Conservation (phyloP, 768 basidiomycete species). For the Phylloporus arenicola region DNA sequence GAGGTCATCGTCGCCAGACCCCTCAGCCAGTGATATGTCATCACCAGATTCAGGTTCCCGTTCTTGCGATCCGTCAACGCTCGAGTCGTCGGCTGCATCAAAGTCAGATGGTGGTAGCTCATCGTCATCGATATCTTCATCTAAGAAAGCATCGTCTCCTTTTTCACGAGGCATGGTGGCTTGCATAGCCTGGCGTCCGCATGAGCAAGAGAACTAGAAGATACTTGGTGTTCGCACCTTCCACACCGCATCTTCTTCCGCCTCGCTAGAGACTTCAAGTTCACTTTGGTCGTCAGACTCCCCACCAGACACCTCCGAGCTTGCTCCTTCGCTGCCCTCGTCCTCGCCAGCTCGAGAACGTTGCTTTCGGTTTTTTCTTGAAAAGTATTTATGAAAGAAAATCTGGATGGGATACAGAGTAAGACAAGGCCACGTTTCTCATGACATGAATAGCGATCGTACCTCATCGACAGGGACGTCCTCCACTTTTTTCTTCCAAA, state of each 20-base stretch:
- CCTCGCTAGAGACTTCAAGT: slow-evolving; percentile 40
- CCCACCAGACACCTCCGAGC: slow-evolving; percentile 19
- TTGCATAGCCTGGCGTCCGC: slow-evolving; percentile 69
- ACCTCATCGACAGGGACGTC: slow-evolving; percentile 89
- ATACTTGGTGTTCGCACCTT: slow-evolving; percentile 48
- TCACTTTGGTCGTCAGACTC: slow-evolving; percentile 19
- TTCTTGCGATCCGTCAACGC: slow-evolving; percentile 32
- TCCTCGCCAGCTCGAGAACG: slow-evolving; percentile 39
- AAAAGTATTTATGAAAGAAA: slow-evolving; percentile 91
- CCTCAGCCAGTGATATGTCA: slow-evolving; percentile 53
- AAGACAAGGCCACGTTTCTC: neutral
- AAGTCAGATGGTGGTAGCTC: slow-evolving; percentile 18
- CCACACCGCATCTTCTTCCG: slow-evolving; percentile 77
- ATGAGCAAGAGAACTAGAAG: neutral
- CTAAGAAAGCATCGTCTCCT: slow-evolving; percentile 44
- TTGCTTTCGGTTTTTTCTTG: slow-evolving; percentile 56
- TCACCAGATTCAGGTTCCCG: slow-evolving; percentile 36
- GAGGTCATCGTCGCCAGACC: slow-evolving; percentile 68
- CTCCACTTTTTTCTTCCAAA: slow-evolving; percentile 60
- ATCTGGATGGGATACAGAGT: slow-evolving; percentile 38
- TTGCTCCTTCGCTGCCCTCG: slow-evolving; percentile 21
- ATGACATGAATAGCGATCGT: slow-evolving; percentile 5
- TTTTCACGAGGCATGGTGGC: slow-evolving; percentile 65
- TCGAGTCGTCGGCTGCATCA: slow-evolving; percentile 30
- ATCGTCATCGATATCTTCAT: slow-evolving; percentile 30